These are phyloP conservation scores for Penicillium soppii DNA, from an alignment of 495 filamentous ascomycete species.

Conservation along the genomic window DNA sequence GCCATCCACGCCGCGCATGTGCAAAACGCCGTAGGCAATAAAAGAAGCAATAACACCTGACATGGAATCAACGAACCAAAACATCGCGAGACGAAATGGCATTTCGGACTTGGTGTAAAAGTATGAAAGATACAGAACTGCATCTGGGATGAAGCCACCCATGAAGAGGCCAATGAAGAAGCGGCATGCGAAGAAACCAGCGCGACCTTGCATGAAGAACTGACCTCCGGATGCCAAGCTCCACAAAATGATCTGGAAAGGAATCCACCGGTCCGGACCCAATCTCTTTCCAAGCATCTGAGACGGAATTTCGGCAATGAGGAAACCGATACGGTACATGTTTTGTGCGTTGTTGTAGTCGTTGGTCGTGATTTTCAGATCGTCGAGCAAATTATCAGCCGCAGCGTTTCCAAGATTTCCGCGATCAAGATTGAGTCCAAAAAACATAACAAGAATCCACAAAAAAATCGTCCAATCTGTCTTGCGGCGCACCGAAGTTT, in stretches of 20 bases:
- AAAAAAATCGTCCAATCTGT: conserved; percentile 46
- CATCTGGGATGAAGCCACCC: conserved; percentile 31
- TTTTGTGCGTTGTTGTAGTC: conserved; percentile 64
- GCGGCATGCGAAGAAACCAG: conserved; percentile 29
- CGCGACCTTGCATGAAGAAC: conserved; percentile 26
- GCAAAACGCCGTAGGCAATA: conserved; percentile 47
- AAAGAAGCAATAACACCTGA: conserved; percentile 46
- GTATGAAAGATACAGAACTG: conserved; percentile 63
- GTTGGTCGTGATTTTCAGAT: conserved; percentile 58
- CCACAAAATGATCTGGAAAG: conserved; percentile 30
- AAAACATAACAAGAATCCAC: conserved; percentile 74
- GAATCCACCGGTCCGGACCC: conserved; percentile 56
- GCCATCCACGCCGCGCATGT: conserved; percentile 37
- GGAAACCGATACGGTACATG: conserved; percentile 31
- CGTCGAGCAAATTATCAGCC: conserved; percentile 60
- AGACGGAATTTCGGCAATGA: conserved; percentile 62
- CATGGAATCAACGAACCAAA: conserved; percentile 61
- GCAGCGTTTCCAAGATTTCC: conserved; percentile 65
- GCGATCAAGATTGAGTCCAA: conserved; percentile 72
- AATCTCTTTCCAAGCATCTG: conserved; percentile 53
- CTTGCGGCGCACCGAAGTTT: conserved; percentile 29
- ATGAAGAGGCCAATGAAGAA: conserved; percentile 29
- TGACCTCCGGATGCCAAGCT: conserved; percentile 26
- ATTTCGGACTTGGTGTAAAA: conserved; percentile 66
- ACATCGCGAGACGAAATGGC: conserved; percentile 56